phyloP scores from a whole-genome alignment of 108 stramenopile species.

The Chaetoceros muelleri region DNA sequence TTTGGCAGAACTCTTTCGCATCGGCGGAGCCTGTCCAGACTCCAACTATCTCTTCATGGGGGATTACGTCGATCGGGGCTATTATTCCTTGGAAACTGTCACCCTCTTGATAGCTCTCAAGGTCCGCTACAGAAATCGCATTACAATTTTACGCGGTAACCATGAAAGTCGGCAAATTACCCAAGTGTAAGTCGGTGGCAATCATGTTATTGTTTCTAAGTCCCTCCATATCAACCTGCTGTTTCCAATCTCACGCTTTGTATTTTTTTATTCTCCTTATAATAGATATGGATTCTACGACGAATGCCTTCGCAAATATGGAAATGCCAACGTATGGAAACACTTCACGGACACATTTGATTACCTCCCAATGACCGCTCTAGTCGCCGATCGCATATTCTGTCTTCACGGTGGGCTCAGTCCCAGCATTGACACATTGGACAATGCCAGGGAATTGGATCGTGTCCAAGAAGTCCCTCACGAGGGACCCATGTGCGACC shows the following conservation, averaged over 20 bases:
- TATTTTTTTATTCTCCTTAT: background rate
- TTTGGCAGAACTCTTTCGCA: slow-evolving; percentile 60
- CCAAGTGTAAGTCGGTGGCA: slow-evolving; percentile 54
- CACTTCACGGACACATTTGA: slow-evolving; percentile 98
- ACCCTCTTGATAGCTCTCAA: slow-evolving; percentile 77
- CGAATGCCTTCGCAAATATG: slow-evolving; percentile 97
- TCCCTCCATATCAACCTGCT: background rate
- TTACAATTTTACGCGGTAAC: slow-evolving; percentile 89
- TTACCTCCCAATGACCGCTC: slow-evolving; percentile 86
- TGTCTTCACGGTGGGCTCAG: slow-evolving; percentile 94
- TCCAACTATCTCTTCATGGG: slow-evolving; percentile 86
- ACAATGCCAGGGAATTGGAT: slow-evolving; percentile 90
- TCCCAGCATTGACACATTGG: slow-evolving; percentile 85
- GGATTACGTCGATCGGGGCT: slow-evolving; percentile 92
- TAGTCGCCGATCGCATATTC: slow-evolving; percentile 87
- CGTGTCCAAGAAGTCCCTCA: slow-evolving; percentile 99
- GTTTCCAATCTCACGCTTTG: background rate
- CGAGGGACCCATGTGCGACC: slow-evolving; percentile 99
- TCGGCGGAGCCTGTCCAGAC: slow-evolving; percentile 69
- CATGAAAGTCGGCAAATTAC: slow-evolving; percentile 97
- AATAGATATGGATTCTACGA: slow-evolving; percentile 90
- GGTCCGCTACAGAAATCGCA: slow-evolving; percentile 73
- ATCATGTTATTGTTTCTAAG: background rate
- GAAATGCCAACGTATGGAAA: slow-evolving; percentile 96
- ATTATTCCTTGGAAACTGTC: slow-evolving; percentile 86